A percentile compares a stretch with the other conserved stretches of the same genome.
These are phyloP conservation scores for Penicillium rolfsii DNA, from an alignment of 2,329 filamentous ascomycete species.

Conservation along the genomic window DNA sequence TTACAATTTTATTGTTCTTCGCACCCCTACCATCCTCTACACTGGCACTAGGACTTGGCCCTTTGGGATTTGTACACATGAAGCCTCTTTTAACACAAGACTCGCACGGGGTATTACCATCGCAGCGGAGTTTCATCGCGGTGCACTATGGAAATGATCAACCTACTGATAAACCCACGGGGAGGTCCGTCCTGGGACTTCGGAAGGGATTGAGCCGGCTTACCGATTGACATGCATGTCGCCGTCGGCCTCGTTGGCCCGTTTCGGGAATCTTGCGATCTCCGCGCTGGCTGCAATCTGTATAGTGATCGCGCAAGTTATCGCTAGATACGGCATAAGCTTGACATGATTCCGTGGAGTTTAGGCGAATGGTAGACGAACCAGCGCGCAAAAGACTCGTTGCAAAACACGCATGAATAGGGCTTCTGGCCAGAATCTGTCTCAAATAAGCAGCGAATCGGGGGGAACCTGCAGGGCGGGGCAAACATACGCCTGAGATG, in stretches of 20 bases:
- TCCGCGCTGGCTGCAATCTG: constrained; percentile 47
- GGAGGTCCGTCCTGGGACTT: neutral
- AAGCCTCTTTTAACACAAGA: constrained; percentile 50
- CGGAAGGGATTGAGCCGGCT: constrained; percentile 16
- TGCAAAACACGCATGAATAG: constrained; percentile 52
- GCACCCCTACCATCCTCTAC: constrained; percentile 26
- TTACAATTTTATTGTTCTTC: neutral
- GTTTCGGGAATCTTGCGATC: constrained; percentile 50
- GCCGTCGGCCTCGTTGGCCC: constrained; percentile 49
- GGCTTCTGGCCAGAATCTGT: constrained; percentile 54
- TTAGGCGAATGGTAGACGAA: constrained; percentile 27
- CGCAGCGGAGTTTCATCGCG: constrained; percentile 53
- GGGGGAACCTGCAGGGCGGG: constrained; percentile 9
- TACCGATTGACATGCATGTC: constrained; percentile 54
- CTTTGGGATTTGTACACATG: constrained; percentile 41
- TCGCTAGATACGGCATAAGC: constrained; percentile 40
- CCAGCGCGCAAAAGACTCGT: constrained; percentile 51
- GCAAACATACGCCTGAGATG: constrained; percentile 50
- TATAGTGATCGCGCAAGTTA: constrained; percentile 52
- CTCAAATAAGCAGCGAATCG: constrained; percentile 17
- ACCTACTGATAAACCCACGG: neutral
- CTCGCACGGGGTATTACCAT: constrained; percentile 49
- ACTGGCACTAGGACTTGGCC: constrained; percentile 4
- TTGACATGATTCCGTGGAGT: neutral
- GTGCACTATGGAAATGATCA: constrained; percentile 42